phyloP scores from a whole-genome alignment of 768 basidiomycete species.

The Cantharellus anzutake region DNA sequence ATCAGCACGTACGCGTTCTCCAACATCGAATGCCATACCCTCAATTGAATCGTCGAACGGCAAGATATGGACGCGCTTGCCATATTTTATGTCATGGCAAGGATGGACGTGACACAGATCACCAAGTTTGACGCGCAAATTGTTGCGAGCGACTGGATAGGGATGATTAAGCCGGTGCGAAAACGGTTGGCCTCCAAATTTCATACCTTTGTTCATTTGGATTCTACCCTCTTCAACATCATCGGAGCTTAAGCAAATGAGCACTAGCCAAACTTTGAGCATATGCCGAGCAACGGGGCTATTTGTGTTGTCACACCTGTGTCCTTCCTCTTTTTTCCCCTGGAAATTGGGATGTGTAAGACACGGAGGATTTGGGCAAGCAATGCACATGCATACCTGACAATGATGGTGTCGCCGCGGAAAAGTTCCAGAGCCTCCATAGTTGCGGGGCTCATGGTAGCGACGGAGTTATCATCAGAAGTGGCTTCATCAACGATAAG shows the following conservation, averaged over 20 bases:
- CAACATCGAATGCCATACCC: constrained; percentile 24
- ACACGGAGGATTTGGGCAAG: constrained; percentile 3
- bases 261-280: constrained; percentile 27
- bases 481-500: constrained; percentile 91
- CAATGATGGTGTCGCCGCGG: constrained; percentile 91
- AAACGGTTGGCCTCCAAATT: not conserved
- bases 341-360: constrained; percentile 14
- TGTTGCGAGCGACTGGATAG: constrained; percentile 81
- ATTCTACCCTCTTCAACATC: constrained; percentile 97
- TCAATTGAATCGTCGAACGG: constrained; percentile 98
- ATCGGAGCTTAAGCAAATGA: constrained; percentile 89
- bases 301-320: constrained; percentile 24
- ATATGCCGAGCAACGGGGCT: not conserved
- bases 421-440: constrained; percentile 91
- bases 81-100: constrained; percentile 96
- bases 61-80: constrained; percentile 89
- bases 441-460: constrained; percentile 86
- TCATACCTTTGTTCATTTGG: constrained; percentile 76
- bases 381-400: constrained; percentile 36
- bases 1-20: not conserved
- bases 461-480: constrained; percentile 94
- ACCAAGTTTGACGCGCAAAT: constrained; percentile 90
- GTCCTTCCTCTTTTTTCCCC: constrained; percentile 94
- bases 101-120: constrained; percentile 93
- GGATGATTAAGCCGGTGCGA: not conserved